These are phyloP conservation scores for Taphrina sp. DNA, from an alignment of 1,139 yeast species.

Conservation along the genomic window DNA sequence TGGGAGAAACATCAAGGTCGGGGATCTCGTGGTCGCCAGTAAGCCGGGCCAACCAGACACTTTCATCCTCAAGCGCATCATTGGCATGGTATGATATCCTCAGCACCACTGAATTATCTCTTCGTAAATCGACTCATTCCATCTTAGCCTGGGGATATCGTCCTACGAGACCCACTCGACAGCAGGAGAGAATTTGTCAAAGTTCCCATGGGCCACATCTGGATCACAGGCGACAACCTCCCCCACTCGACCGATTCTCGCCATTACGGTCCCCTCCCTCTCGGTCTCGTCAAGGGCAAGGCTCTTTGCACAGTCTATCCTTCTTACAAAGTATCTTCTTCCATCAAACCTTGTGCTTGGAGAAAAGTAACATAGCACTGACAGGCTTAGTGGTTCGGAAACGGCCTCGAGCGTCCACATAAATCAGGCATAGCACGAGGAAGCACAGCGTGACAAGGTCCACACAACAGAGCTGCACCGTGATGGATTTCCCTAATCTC, in stretches of 20 bases:
- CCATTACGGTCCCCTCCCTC: slow-evolving; percentile 80
- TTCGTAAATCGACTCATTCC: too few relatives aligned
- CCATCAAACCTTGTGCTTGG: not conserved
- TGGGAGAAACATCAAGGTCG: slow-evolving; percentile 65
- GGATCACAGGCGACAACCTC: slow-evolving; percentile 95
- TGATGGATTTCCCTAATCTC: not conserved
- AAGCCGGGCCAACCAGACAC: slow-evolving; percentile 89
- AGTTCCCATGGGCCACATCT: slow-evolving; percentile 88
- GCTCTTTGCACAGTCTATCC: slow-evolving; percentile 44
- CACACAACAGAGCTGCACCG: too few relatives aligned
- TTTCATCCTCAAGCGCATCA: slow-evolving; percentile 84
- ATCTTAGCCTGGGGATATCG: slow-evolving; percentile 18
- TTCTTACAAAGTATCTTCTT: not conserved
- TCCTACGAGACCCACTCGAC: slow-evolving; percentile 32
- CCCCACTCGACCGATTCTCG: slow-evolving; percentile 88
- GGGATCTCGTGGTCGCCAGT: slow-evolving; percentile 82
- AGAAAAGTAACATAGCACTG: not conserved
- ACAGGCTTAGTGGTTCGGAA: slow-evolving; percentile 8
- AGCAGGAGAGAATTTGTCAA: slow-evolving; percentile 48
- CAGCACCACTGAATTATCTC: slow-evolving; percentile 43
- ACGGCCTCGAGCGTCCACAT: slow-evolving; percentile 10
- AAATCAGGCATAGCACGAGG: slow-evolving; percentile 14
- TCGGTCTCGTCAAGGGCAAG: slow-evolving; percentile 84
- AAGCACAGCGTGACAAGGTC: not conserved
- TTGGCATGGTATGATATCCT: slow-evolving; percentile 95